Evolutionary conservation across 768 basidiomycete species (phyloP).

Genomic region (Butyriboletus loyo): DNA sequence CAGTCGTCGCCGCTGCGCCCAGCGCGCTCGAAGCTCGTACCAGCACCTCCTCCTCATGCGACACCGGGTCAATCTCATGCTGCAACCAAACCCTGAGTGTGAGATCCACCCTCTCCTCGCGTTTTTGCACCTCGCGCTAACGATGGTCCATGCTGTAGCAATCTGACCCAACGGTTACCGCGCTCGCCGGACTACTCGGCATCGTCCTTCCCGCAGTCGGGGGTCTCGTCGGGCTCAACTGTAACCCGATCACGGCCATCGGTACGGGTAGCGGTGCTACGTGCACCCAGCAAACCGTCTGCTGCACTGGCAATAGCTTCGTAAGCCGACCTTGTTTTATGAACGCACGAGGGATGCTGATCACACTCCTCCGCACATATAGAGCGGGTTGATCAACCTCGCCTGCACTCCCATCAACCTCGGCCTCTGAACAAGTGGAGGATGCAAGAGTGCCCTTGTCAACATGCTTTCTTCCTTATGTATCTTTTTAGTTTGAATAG

Average conservation of each 20-base stretch:
- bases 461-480: background rate
- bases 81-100: background rate
- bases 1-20: slow-evolving; percentile 6
- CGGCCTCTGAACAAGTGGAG: background rate
- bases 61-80: slow-evolving; percentile 11
- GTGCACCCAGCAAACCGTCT: slow-evolving; percentile 16
- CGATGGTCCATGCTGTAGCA: background rate
- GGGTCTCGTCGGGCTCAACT: background rate
- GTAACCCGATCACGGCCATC: background rate
- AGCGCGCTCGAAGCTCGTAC: background rate
- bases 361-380: background rate
- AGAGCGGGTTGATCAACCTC: slow-evolving; percentile 10
- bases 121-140: background rate
- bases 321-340: background rate
- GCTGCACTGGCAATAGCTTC: slow-evolving; percentile 10
- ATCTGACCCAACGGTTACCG: background rate
- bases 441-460: background rate
- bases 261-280: background rate
- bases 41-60: background rate
- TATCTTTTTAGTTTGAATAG: background rate
- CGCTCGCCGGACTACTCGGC: background rate
- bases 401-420: slow-evolving; percentile 14
- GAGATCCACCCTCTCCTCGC: background rate
- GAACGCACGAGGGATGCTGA: background rate
- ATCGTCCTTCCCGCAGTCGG: background rate